Base-by-base conservation (phyloP, 768 basidiomycete genomes). In the Russula virescens region DNA sequence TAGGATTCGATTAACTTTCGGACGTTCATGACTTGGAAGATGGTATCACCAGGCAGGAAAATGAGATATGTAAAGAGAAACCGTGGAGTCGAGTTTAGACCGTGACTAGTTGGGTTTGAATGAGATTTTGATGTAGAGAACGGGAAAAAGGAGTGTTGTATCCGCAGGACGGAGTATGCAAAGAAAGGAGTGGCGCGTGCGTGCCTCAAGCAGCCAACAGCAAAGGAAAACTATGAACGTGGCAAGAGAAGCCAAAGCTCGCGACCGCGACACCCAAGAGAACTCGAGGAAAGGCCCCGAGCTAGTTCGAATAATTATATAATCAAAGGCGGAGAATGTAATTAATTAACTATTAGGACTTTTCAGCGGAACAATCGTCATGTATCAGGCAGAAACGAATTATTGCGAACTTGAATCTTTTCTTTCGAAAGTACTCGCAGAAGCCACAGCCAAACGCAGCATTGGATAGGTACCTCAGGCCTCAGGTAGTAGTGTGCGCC, bases 1-100 rank as follows among this genome's bases (percentile, higher is more conserved):
- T 55, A 64, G 45, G 63, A 64, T 38, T 64, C 31, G 19, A 64
- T 43, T 8, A 60, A 26, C 28, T 55, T 64, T 45, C 63, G 47
- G 26, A 64, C 63, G 47, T 60, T 64, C 63, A 64, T 63, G 16
- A 28, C 19, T 16, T 31, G 31, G 28, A 42, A 25, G 35, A n/a
- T 61, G 50, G 61, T 52, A 58, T 47, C 51, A 53, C 23, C 51
- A 42, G n/a, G 40, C 3, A 40, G 28, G 45, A 48, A 58, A 47
- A 34, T 13, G 34, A 18, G 16, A n/a, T 42, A 28, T 34, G 42
- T n/a, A n/a, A 35, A 16, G 47, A 25, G 38, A 53, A 23, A 5
- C n/a, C 7, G 47, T 38, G n/a, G 28, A n/a, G 21, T 25, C 1
- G 1, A 10, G 48, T 42, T 51, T 31, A 42, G 26, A 10, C 16